Base-by-base conservation (phyloP, 2,329 filamentous ascomycete genomes). In the Aspergillus sp. region DNA sequence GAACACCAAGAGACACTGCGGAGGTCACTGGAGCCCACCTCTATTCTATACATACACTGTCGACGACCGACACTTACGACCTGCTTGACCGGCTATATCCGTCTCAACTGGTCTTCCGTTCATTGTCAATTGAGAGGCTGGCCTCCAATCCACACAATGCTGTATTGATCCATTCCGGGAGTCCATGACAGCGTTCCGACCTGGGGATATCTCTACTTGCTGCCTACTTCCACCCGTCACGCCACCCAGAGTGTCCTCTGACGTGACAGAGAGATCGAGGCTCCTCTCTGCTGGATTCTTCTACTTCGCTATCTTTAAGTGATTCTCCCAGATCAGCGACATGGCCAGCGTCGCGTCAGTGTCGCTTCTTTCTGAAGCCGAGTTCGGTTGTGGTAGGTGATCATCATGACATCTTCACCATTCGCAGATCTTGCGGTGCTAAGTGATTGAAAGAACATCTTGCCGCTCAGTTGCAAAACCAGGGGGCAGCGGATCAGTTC, bases 321-420 rank as follows among this genome's bases (percentile, higher is more conserved):
- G 16, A 4, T 7, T 11, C 17, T 29, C n/a, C 10, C 19, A 19
- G 43, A 20, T 46, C 3, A n/a, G 36, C 60, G 58, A 51, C 47
- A 70, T 71, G 66, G 69, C 70, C 17, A 71, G 59, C 31, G 63
- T 70, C n/a, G 62, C 65, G 49, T 71, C 67, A 2, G 59, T 66
- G 25, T 62, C 63, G 25, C 57, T 68, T 25, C 60, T 71, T 13
- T 70, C 69, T 2, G 71, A 72, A 54, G 70, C 72, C 6, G 71
- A 70, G 48, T 75, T 65, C 56, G 72, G 72, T 49, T 75, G 72
- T 53, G 72, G 72, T 75, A 71, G 58, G 71, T 53, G 48, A 42
- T 45, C 21, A 25, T 17, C 10, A 44, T 51, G 43, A 23, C 17
- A 19, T 10, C 7, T 16, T 17, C 19, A 5, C 25, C 47, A 6